Conservation (phyloP, 129 eudicot species). For the Lactuca sativa region DNA sequence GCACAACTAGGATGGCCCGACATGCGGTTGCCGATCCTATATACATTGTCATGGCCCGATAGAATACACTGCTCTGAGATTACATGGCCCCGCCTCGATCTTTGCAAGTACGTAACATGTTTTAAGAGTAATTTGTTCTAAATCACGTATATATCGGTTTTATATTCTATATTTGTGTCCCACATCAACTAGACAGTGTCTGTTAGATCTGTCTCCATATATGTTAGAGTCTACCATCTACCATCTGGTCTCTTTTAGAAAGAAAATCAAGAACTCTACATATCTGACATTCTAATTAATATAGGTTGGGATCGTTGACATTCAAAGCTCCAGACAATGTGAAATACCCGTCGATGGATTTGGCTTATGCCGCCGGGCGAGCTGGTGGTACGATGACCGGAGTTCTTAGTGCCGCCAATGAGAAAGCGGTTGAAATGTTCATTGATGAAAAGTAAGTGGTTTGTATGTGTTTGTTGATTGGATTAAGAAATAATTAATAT, state of each 20-base stretch:
- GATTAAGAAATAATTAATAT: neutral
- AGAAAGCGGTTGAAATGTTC: constrained; percentile 96
- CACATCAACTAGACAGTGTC: neutral
- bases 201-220: neutral
- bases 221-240: too few species aligned
- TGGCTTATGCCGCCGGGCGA: constrained; percentile 93
- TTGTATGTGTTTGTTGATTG: neutral
- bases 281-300: neutral
- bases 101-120: constrained; percentile 72
- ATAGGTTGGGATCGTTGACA: constrained; percentile 88
- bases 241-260: too few species aligned
- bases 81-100: constrained; percentile 99
- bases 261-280: neutral
- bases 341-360: constrained; percentile 93
- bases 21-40: constrained; percentile 96
- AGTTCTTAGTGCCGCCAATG: constrained; percentile 96
- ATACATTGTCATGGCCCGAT: constrained; percentile 95
- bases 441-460: constrained; percentile 71
- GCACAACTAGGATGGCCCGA: constrained; percentile 99
- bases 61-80: constrained; percentile 90
- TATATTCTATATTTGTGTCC: too few species aligned
- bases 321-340: constrained; percentile 89
- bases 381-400: constrained; percentile 99
- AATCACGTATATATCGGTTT: neutral
- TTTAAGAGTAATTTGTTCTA: neutral